Conservation (phyloP, 2,329 filamentous ascomycete species). For the Pestalotiopsis sp. region DNA sequence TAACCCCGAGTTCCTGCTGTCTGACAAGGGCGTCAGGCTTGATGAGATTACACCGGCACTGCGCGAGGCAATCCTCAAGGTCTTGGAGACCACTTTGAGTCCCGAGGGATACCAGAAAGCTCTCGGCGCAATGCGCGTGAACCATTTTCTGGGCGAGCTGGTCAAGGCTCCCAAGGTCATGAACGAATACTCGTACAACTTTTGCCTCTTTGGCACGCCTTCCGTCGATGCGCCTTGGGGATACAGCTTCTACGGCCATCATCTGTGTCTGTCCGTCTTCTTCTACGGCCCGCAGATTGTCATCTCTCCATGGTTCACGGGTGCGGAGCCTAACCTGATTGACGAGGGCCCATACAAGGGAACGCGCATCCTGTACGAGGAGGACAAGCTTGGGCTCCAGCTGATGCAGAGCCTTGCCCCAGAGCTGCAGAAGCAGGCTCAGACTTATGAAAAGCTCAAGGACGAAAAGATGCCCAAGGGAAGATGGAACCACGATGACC, state of each 20-base stretch:
- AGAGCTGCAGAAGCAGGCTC: conserved; percentile 50
- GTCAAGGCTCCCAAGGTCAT: conserved; percentile 64
- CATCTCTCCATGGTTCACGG: conserved; percentile 76
- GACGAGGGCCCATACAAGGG: conserved; percentile 65
- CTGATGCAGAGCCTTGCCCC: conserved; percentile 67
- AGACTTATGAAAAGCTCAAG: conserved; percentile 60
- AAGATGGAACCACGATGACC: conserved; percentile 81
- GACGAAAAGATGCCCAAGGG: conserved; percentile 69
- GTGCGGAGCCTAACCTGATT: conserved; percentile 78
- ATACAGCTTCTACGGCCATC: conserved; percentile 77
- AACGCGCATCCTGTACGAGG: conserved; percentile 65
- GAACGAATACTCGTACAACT: conserved; percentile 79
- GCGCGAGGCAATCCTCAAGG: conserved; percentile 51
- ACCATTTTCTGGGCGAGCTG: conserved; percentile 73
- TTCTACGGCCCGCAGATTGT: conserved; percentile 67
- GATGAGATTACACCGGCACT: conserved; percentile 55
- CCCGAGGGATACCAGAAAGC: conserved; percentile 74
- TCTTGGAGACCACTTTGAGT: conserved; percentile 64
- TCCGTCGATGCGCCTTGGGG: conserved; percentile 66
- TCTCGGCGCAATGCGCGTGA: conserved; percentile 70
- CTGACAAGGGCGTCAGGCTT: conserved; percentile 69
- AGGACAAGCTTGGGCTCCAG: conserved; percentile 65
- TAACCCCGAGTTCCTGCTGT: conserved; percentile 75
- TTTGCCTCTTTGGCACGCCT: conserved; percentile 69
- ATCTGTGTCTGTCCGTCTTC: conserved; percentile 74